phyloP scores from a whole-genome alignment of 2,329 filamentous ascomycete genomes.

The Pseudopyricularia javanii region DNA sequence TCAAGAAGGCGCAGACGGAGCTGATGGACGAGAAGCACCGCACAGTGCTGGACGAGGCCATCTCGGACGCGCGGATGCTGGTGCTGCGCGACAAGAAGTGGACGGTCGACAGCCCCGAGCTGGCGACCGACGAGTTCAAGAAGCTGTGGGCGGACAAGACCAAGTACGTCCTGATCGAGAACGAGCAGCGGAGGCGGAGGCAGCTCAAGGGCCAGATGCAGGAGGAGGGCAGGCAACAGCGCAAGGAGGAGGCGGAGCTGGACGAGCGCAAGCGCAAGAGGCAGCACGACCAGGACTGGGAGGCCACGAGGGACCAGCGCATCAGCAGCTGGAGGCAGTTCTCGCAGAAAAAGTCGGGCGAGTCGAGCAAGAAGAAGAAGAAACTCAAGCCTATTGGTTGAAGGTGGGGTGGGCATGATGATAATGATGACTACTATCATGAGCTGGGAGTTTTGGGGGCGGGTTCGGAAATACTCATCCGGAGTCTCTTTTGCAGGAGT shows the following conservation, averaged over 20 bases:
- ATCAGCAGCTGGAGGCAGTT: slow-evolving; percentile 94
- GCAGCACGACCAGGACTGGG: slow-evolving; percentile 91
- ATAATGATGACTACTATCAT: background rate
- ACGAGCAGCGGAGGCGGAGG: slow-evolving; percentile 70
- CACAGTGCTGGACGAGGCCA: slow-evolving; percentile 78
- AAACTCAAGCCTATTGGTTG: slow-evolving; percentile 54
- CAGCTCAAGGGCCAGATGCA: slow-evolving; percentile 92
- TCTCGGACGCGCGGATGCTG: slow-evolving; percentile 89
- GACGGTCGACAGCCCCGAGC: slow-evolving; percentile 76
- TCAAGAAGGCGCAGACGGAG: slow-evolving; percentile 87
- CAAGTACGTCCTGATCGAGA: slow-evolving; percentile 80
- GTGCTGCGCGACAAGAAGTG: slow-evolving; percentile 91
- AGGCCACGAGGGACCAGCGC: slow-evolving; percentile 77
- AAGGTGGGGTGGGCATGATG: slow-evolving; percentile 6
- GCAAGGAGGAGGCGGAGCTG: slow-evolving; percentile 72
- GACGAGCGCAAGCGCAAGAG: slow-evolving; percentile 74
- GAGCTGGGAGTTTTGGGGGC: background rate
- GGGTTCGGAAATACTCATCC: background rate
- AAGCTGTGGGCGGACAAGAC: slow-evolving; percentile 84
- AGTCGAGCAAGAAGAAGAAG: slow-evolving; percentile 45
- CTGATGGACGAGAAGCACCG: slow-evolving; percentile 93
- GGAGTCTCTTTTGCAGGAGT: background rate
- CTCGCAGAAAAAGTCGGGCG: slow-evolving; percentile 56
- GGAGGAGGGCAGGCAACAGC: slow-evolving; percentile 85
- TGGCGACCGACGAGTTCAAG: slow-evolving; percentile 73